phyloP scores from a whole-genome alignment of 176 grass and related monocot genomes.

The Oryza australiensis region DNA sequence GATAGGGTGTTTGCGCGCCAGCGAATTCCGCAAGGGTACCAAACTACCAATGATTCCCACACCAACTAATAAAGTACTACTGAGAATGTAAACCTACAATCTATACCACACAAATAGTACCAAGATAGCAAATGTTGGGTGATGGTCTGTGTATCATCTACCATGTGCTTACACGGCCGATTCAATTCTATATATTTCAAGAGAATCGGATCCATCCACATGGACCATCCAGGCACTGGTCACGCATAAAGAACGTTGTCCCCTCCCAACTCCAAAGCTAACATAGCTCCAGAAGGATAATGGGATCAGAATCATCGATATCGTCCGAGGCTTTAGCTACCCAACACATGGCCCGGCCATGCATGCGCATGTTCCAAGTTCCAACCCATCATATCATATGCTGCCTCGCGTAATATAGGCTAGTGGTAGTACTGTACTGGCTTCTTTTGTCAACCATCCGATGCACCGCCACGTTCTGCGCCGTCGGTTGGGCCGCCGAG shows the following conservation, averaged over 20 bases:
- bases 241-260: not conserved
- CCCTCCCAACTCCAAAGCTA: not conserved
- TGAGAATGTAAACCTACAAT: not conserved
- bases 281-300: slow-evolving; percentile 1
- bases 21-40: not conserved
- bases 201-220: not conserved
- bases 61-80: not conserved
- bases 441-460: slow-evolving; percentile 43
- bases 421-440: not conserved
- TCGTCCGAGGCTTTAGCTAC: not conserved
- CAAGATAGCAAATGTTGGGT: not conserved
- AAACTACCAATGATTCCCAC: not conserved
- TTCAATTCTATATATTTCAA: not conserved
- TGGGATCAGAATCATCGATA: slow-evolving; percentile 11
- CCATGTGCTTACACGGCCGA: not conserved
- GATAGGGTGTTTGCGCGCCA: not conserved
- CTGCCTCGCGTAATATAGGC: not conserved
- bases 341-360: slow-evolving; percentile 28
- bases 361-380: slow-evolving; percentile 28
- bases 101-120: not conserved
- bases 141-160: not conserved
- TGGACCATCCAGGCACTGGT: not conserved
- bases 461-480: slow-evolving; percentile 25
- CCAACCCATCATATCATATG: not conserved
- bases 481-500: slow-evolving; percentile 23